Evolutionary conservation across 805 yeast species (phyloP).

Genomic region (Yarrowia divulgata): DNA sequence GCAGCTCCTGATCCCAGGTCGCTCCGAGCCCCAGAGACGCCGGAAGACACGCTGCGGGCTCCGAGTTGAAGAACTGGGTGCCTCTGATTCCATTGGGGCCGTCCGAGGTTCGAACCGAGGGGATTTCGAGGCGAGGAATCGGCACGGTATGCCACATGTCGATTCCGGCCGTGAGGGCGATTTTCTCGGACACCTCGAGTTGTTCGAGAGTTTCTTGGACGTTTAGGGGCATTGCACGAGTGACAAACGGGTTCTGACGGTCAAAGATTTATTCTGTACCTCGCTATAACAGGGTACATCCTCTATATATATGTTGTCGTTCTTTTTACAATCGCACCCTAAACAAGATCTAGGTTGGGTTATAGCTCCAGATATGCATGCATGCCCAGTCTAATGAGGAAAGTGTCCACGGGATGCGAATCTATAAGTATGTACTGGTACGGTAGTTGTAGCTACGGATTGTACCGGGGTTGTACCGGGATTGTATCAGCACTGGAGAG

Average conservation of each 20-base stretch:
- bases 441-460: no score
- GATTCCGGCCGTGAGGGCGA: constrained; percentile 1
- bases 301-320: no score
- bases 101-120: constrained; percentile 7
- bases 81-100: constrained; percentile 25
- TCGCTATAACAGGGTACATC: no score
- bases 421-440: no score
- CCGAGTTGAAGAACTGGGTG: constrained; percentile 19
- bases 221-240: neutral
- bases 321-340: neutral
- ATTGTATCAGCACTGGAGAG: no score
- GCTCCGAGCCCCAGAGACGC: constrained; percentile 22
- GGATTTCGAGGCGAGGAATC: neutral
- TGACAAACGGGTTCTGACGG: no score
- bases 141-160: constrained; percentile 16
- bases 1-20: constrained; percentile 9
- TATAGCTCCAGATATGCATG: neutral
- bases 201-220: constrained; percentile 3
- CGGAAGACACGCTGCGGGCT: constrained; percentile 18
- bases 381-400: constrained; percentile 9
- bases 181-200: constrained; percentile 1
- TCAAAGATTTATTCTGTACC: no score
- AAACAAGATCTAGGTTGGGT: constrained; percentile 20
- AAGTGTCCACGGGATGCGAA: constrained; percentile 13
- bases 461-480: no score